These are phyloP conservation scores for Coniochaeta pulveracea DNA, from an alignment of 2,329 filamentous ascomycete genomes.

Conservation along the genomic window DNA sequence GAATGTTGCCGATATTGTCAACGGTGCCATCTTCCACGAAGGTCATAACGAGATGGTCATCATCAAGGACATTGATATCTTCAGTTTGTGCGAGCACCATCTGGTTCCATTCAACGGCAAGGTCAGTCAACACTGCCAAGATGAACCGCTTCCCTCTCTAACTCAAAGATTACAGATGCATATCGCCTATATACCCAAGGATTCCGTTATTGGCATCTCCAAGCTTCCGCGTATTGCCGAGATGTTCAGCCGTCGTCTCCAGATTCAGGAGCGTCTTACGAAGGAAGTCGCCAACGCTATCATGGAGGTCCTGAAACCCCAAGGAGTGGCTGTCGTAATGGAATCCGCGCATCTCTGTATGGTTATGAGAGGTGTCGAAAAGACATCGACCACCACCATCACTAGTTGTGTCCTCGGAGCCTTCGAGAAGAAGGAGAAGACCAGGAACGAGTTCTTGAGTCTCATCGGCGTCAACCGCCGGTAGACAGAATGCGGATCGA, in stretches of 20 bases:
- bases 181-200: conserved; percentile 91
- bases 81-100: conserved; percentile 92
- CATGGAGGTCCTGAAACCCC: conserved; percentile 83
- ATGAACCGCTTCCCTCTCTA: background rate
- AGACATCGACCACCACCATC: conserved; percentile 76
- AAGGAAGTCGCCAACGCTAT: conserved; percentile 93
- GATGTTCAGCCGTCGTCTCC: conserved; percentile 87
- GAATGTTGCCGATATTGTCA: conserved; percentile 84
- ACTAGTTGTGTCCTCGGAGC: conserved; percentile 97
- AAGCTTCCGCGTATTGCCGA: conserved; percentile 94
- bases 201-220: conserved; percentile 86
- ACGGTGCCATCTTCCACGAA: conserved; percentile 89
- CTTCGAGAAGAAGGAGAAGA: conserved; percentile 87
- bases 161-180: conserved; percentile 96
- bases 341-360: conserved; percentile 95
- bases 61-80: conserved; percentile 94
- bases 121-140: conserved; percentile 31
- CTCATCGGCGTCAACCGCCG: conserved; percentile 52
- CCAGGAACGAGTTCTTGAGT: conserved; percentile 88
- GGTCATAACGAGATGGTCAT: conserved; percentile 96
- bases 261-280: conserved; percentile 93
- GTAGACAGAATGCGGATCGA: too few species aligned
- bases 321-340: conserved; percentile 95
- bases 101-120: conserved; percentile 94
- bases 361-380: conserved; percentile 98